Base-by-base conservation (phyloP, 208 protist genomes). In the Leishmania martiniquensis region DNA sequence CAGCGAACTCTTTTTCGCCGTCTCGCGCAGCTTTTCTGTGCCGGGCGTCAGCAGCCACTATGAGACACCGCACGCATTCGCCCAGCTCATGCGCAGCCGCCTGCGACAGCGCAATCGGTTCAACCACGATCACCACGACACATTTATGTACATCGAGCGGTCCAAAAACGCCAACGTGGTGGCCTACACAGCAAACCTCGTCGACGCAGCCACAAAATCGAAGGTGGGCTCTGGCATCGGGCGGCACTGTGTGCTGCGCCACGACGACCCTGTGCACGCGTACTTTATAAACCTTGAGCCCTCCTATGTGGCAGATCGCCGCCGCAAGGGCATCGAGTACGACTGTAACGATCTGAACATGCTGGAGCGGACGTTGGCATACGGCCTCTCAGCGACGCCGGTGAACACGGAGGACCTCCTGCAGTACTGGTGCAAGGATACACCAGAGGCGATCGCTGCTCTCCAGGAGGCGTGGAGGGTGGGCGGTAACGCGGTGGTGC, bases 151-250 rank as follows among this genome's bases (percentile, higher is more conserved):
- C 81, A 96, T 96, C 76, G 85, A 80, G 52, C 90, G 92, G 22
- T 93, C 86, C 51, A 94, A 94, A 76, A 96, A 96, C 70, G 70
- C 83, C 10, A 96, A 95, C 68, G 80, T 96, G 34, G 92, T 96
- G 4, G 90, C 86, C 47, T 96, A 96, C 90, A 88, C 88, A 0
- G 90, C 88, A 17, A 88, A 91, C 55, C 65, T 88, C 32, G 60
- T 68, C 29, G 76, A 83, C 29, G 60, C 42, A n/a, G 52, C 52
- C 20, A 85, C 67, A n/a, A 54, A 63, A 5, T 32, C 69, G 55
- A 60, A 29, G 57, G 81, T 87, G 15, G 65, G 75, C 49, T 80
- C 67, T 72, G 90, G 88, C 62, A 80, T 80, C 10, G 83, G 78
- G 47, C 70, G 75, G 37, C 77, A 74, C 29, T 87, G 80, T 72